Evolutionary conservation across 352 stramenopile genomes (phyloP), one percentile per base, ranked within the genome.

Genomic region (Phytophthora nicotianae): DNA sequence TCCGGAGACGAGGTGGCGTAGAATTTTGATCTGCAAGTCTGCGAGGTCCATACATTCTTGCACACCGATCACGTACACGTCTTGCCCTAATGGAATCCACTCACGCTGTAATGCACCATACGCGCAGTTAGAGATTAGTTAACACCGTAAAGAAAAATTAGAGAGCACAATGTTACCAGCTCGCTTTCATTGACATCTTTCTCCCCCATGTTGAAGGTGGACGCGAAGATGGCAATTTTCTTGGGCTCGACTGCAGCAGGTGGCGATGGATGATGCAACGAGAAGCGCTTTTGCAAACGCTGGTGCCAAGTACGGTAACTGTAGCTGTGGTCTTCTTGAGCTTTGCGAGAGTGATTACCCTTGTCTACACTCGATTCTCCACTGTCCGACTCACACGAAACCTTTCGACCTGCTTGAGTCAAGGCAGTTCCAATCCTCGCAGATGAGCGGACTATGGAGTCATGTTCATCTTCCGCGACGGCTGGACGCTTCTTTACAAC

Each of bases 31-130:
- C 41, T 90, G 77, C 7, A 97, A 56, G 29, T 91, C 83, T 6
- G 52, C 71, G 37, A 96, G 69, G 43, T 94, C 75, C 77, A 97
- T 92, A 69, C 91, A 97, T 64, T 97, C 91, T 59, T 97, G 89
- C 6, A 97, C 79, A n/a, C 88, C 91, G 40, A 97, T 91, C 11
- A 95, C 87, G 41, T 97, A 97, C 0, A 97, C 74, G 43, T 97
- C 88, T 59, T 93, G 70, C 24, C 87, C 88, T 5, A 79, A 59
- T 17, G 89, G 88, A 62, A 97, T 94, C 91, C 91, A 97, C 57
- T 79, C 60, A 5, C 60, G 50, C 58, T 85, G 50, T 26, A 16
- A 51, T 23, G 4, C 17, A 46, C 33, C 14, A 65, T 16, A 46
- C 10, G 20, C 6, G 8, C 0, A 43, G 46, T 75, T 55, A 74